Conservation (phyloP, 129 eudicot genomes). For the Chrysanthemum lavandulifolium region DNA sequence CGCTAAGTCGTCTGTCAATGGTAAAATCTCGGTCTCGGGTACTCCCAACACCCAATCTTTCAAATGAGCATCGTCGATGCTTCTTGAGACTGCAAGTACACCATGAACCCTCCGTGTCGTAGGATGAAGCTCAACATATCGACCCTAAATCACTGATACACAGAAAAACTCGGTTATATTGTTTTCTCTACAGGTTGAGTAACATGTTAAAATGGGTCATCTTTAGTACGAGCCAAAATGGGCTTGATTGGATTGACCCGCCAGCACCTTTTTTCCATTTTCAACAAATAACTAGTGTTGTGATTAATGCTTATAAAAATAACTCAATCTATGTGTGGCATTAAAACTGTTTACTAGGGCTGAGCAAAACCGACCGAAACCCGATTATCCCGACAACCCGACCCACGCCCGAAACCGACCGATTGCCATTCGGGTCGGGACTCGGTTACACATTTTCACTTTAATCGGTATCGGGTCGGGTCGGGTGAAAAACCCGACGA, state of each 20-base stretch:
- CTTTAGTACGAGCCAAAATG: background rate
- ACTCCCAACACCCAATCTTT: slow-evolving; percentile 89
- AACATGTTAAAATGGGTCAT: background rate
- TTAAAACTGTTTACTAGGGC: background rate
- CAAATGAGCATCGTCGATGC: slow-evolving; percentile 90
- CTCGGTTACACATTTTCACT: too few relatives aligned
- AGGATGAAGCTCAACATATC: slow-evolving; percentile 77
- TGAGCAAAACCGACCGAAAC: too few relatives aligned
- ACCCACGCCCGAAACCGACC: too few relatives aligned
- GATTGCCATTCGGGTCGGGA: too few relatives aligned
- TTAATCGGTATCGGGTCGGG: too few relatives aligned
- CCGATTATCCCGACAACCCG: too few relatives aligned
- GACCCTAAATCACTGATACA: slow-evolving; percentile 55
- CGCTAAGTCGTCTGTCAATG: slow-evolving; percentile 61
- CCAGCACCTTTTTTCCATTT: background rate
- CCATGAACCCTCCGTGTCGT: slow-evolving; percentile 96
- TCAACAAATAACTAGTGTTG: background rate
- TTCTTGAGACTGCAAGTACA: slow-evolving; percentile 82
- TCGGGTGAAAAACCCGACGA: too few relatives aligned
- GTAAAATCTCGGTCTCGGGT: slow-evolving; percentile 60
- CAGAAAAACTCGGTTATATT: background rate
- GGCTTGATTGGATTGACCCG: background rate
- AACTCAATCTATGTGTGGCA: too few relatives aligned
- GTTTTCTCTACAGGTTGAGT: background rate
- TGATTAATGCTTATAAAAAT: background rate